A percentile compares a stretch with the other conserved stretches of the same genome.
phyloP scores from a whole-genome alignment of 495 filamentous ascomycete species.

The Xylaria grammica region DNA sequence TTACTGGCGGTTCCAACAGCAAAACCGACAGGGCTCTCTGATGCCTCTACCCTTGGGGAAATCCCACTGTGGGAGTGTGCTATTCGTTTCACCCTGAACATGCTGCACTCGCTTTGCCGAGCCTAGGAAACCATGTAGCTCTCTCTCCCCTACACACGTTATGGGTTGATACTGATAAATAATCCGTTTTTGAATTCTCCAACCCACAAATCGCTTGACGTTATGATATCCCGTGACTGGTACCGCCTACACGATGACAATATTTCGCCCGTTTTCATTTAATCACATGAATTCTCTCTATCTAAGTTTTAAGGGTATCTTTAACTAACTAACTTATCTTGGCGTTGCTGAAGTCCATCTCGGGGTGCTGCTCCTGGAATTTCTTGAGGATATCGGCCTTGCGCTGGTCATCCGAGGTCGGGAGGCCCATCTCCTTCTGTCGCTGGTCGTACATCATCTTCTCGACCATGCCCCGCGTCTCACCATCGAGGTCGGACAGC shows the following conservation, averaged over 20 bases:
- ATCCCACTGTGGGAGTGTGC: slow-evolving; percentile 50
- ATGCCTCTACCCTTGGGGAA: slow-evolving; percentile 50
- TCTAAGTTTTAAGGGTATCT: background rate
- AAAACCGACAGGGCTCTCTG: slow-evolving; percentile 63
- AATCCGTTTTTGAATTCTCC: background rate
- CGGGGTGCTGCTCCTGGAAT: slow-evolving; percentile 75
- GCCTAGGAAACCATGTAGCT: background rate
- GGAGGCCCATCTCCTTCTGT: slow-evolving; percentile 88
- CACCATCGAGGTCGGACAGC: slow-evolving; percentile 89
- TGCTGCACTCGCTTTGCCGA: slow-evolving; percentile 4
- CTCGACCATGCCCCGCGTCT: slow-evolving; percentile 98
- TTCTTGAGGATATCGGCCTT: slow-evolving; percentile 91
- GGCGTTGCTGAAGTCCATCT: slow-evolving; percentile 84
- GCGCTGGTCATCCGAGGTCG: slow-evolving; percentile 88
- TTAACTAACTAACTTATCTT: slow-evolving; percentile 65
- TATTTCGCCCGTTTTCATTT: no score
- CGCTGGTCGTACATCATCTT: slow-evolving; percentile 99
- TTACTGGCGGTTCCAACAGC: slow-evolving; percentile 61
- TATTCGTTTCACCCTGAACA: slow-evolving; percentile 68
- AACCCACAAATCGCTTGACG: background rate
- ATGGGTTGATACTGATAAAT: background rate
- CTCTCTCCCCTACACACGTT: background rate
- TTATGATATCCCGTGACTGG: background rate
- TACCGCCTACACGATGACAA: background rate
- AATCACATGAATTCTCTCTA: no score